Evolutionary conservation across 768 basidiomycete genomes (phyloP).

Genomic region (Roridomyces roridus): DNA sequence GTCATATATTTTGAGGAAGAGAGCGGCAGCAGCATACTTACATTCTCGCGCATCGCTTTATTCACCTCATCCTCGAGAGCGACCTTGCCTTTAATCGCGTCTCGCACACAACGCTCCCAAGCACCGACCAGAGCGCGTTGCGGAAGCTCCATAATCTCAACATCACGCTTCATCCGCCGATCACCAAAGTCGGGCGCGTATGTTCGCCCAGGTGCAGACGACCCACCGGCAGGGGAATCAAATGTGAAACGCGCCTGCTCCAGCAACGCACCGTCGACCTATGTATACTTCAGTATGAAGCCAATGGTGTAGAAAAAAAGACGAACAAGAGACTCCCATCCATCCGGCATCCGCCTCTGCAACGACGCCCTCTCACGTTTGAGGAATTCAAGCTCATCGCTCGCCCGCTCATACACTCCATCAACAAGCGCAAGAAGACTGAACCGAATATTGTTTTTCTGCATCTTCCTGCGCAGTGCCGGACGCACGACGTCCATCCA

Average conservation of each 20-base stretch:
- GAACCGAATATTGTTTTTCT: constrained; percentile 60
- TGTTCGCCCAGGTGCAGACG: constrained; percentile 32
- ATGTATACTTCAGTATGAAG: neutral
- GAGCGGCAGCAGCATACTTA: constrained; percentile 35
- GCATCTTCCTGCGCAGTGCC: constrained; percentile 66
- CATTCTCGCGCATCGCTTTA: constrained; percentile 50
- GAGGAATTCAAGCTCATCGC: constrained; percentile 59
- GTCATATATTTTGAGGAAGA: neutral
- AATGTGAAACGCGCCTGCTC: constrained; percentile 36
- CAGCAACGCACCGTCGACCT: constrained; percentile 50
- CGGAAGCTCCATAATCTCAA: constrained; percentile 51
- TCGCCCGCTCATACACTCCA: constrained; percentile 50
- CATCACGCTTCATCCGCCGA: constrained; percentile 47
- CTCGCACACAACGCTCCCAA: constrained; percentile 55
- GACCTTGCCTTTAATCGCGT: constrained; percentile 35
- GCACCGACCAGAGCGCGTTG: constrained; percentile 39
- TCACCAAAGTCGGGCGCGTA: constrained; percentile 54
- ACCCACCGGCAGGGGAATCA: constrained; percentile 34
- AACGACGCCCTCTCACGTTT: constrained; percentile 52
- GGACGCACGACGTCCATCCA: constrained; percentile 73
- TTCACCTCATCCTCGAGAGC: constrained; percentile 26
- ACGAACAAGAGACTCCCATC: constrained; percentile 47
- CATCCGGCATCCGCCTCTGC: constrained; percentile 49
- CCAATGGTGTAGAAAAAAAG: neutral
- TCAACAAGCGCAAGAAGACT: constrained; percentile 68